Evolutionary conservation across 108 stramenopile genomes (phyloP), one percentile per base, ranked within the genome.

Genomic region (Nannochloropsis gaditana): DNA sequence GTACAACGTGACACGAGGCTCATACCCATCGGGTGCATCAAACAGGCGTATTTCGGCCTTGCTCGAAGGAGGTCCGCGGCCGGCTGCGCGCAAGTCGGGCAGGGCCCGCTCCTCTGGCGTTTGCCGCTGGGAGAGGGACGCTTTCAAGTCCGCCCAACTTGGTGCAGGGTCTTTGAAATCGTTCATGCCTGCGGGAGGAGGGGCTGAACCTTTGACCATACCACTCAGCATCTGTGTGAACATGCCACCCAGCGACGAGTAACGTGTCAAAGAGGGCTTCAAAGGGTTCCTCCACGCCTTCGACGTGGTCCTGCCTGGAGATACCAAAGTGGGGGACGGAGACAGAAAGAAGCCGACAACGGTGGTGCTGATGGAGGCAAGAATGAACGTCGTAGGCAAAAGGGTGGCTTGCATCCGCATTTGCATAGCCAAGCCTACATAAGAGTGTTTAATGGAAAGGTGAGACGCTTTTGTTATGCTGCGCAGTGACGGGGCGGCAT

Each of bases 1-100:
- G 84, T 93, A 96, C 73, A 96, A 92, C 0, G 92, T 93, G 9
- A 96, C 94, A 17, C 93, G 92, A 86, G 94, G 94, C 21, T 82
- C 83, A 83, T 19, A 83, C 6, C 84, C 94, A 31, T 89, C 88
- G 9, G 87, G 41, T 41, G 87, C 87, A 15, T 89, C 88, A 86
- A 92, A 96, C 19, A 95, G 86, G 81, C 96, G 93, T 19, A 95
- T 83, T 45, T 86, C 92, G 31, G 89, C 88, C 43, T 86, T 45
- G 44, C 88, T 83, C 41, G 43, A 86, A 17, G 89, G 86, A n/a
- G 89, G 89, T 9, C 89, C 89, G 83, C 85, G 87, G 45, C 88
- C 88, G 19, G 43, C 41, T 17, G 79, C 83, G 11, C 86, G 83
- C 9, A 87, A 42, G 17, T 44, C 83, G 10, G 31, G 44, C 80